These are phyloP conservation scores for Podospora pseudoanserina DNA, from an alignment of 495 filamentous ascomycete species.

Conservation along the genomic window DNA sequence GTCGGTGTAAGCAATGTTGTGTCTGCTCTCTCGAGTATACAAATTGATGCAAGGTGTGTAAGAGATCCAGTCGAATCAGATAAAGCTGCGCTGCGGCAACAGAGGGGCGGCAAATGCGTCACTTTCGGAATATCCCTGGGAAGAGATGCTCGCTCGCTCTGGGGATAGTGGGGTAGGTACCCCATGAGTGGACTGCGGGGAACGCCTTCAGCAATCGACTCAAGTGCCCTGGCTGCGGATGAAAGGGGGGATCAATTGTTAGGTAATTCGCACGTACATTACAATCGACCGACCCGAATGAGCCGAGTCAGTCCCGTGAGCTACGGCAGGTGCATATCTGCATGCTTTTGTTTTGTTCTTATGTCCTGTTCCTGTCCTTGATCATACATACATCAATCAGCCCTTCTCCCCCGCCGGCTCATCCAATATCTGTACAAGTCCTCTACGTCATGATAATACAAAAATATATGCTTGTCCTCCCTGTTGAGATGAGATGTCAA, in stretches of 20 bases:
- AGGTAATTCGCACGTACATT: background rate
- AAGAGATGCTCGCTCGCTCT: background rate
- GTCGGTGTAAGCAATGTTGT: background rate
- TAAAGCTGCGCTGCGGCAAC: background rate
- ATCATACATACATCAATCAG: background rate
- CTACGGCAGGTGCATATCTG: background rate
- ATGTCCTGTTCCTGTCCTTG: background rate
- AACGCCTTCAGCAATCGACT: background rate
- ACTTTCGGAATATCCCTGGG: background rate
- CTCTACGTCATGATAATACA: background rate
- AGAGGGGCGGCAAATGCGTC: background rate
- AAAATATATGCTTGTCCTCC: slow-evolving; percentile 4
- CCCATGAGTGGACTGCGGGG: background rate
- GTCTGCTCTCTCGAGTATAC: background rate
- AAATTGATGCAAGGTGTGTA: background rate
- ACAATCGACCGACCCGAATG: background rate
- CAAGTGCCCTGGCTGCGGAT: background rate
- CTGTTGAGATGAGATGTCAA: slow-evolving; percentile 2
- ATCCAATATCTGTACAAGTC: background rate
- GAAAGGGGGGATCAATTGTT: background rate
- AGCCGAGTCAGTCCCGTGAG: background rate
- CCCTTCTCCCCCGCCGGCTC: background rate
- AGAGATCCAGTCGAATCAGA: background rate
- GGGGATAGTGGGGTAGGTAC: background rate
- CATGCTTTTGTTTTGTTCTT: background rate